Conservation (phyloP, 345 rosid species). For the Aquilaria malaccensis region DNA sequence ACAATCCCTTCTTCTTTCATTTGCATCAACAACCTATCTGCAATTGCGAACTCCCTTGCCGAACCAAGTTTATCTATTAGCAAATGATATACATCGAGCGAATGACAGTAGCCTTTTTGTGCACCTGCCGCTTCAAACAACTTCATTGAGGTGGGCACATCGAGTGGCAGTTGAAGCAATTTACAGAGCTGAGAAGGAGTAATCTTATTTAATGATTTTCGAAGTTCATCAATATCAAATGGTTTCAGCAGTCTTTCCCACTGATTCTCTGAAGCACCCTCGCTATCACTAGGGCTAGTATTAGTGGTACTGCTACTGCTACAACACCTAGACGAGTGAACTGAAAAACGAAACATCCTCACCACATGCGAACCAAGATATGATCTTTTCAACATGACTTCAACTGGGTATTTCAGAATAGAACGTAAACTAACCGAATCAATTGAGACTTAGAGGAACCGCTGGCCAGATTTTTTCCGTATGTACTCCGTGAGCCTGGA, state of each 20-base stretch:
- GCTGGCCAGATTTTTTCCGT: too few relatives aligned
- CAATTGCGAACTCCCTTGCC: constrained; percentile 45
- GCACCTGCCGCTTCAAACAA: constrained; percentile 59
- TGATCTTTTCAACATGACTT: constrained; percentile 37
- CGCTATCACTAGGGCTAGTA: constrained; percentile 11
- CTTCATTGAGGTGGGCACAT: constrained; percentile 52
- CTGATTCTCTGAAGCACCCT: constrained; percentile 37
- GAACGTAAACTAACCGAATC: too few relatives aligned
- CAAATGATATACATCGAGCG: constrained; percentile 50
- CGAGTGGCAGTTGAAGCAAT: constrained; percentile 62
- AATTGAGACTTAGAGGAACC: too few relatives aligned
- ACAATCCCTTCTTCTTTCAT: constrained; percentile 73
- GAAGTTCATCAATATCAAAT: constrained; percentile 60
- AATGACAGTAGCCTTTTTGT: constrained; percentile 60
- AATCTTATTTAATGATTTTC: constrained; percentile 34
- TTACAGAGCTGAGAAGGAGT: constrained; percentile 56
- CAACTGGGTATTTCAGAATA: constrained; percentile 7
- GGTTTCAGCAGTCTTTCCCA: constrained; percentile 88
- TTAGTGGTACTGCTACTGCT: constrained; percentile 10
- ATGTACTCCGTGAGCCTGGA: too few relatives aligned
- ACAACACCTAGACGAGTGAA: constrained; percentile 18
- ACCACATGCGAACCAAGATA: constrained; percentile 24
- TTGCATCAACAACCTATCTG: constrained; percentile 54
- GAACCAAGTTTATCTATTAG: constrained; percentile 71
- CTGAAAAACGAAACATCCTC: constrained; percentile 5